These are phyloP conservation scores for Parathielavia hyrcaniae DNA, from an alignment of 495 filamentous ascomycete genomes.

Conservation along the genomic window DNA sequence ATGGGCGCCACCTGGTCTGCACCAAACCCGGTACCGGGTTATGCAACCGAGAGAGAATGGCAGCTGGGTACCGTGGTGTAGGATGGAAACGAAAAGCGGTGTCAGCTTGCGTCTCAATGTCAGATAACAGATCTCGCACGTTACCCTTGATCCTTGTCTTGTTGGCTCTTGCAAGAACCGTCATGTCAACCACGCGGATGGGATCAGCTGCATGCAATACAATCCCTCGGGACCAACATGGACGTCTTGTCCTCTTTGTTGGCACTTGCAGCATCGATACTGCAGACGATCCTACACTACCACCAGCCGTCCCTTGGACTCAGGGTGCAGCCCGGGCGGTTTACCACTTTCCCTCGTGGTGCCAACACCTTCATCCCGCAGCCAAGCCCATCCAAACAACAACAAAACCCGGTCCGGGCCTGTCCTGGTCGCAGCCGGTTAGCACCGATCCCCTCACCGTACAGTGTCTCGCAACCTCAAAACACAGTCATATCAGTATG, in stretches of 20 bases:
- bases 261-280: background rate
- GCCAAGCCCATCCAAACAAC: slow-evolving; percentile 2
- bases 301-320: background rate
- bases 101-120: background rate
- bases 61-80: background rate
- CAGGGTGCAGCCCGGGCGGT: background rate
- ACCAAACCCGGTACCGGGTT: background rate
- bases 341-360: slow-evolving; percentile 9
- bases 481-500: background rate
- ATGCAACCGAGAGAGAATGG: background rate
- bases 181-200: background rate
- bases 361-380: background rate
- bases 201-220: background rate
- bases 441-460: background rate
- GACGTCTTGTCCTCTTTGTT: background rate
- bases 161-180: background rate
- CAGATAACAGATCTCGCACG: background rate
- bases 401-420: no score
- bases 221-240: background rate
- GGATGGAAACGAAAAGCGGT: background rate
- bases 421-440: slow-evolving; percentile 1
- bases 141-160: background rate
- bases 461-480: background rate
- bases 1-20: background rate
- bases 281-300: background rate